Percentiles rank a stretch among this genome's conserved stretches.
phyloP scores from a whole-genome alignment of 805 yeast species.

The Starmerella apis region DNA sequence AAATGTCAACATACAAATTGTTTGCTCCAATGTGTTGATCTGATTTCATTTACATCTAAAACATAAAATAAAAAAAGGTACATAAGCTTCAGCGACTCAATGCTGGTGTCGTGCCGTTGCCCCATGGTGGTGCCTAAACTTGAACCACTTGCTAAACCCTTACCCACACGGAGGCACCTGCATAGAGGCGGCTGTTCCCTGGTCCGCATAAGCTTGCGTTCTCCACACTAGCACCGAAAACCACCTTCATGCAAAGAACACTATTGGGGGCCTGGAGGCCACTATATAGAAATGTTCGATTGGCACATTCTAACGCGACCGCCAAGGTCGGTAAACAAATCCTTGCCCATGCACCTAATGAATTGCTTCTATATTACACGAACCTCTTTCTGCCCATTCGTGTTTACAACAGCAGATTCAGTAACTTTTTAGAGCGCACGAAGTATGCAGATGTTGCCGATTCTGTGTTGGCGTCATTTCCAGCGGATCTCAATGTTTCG shows the following conservation, averaged over 20 bases:
- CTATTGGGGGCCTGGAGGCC: not conserved
- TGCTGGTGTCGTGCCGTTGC: too few species aligned
- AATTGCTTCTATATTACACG: slow-evolving; percentile 14
- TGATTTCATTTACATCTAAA: too few species aligned
- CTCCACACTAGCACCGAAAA: too few species aligned
- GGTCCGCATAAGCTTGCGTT: not conserved
- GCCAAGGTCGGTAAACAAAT: not conserved
- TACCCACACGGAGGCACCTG: not conserved
- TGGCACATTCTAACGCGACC: not conserved
- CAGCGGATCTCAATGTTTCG: slow-evolving; percentile 28
- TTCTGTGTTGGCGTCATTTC: not conserved
- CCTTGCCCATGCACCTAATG: not conserved
- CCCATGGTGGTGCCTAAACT: too few species aligned
- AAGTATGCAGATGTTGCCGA: slow-evolving; percentile 3
- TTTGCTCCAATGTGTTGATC: too few species aligned
- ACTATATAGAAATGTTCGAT: not conserved
- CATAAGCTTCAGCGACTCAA: too few species aligned
- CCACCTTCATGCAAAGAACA: not conserved
- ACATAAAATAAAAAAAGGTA: too few species aligned
- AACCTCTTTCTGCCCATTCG: slow-evolving; percentile 15
- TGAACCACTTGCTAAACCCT: slow-evolving; percentile 7
- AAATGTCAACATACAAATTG: too few species aligned
- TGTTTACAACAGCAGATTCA: not conserved
- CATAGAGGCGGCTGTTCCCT: not conserved
- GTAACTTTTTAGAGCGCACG: slow-evolving; percentile 19